Conservation (phyloP, 2,329 filamentous ascomycete genomes). For the Sarocladium strictum region DNA sequence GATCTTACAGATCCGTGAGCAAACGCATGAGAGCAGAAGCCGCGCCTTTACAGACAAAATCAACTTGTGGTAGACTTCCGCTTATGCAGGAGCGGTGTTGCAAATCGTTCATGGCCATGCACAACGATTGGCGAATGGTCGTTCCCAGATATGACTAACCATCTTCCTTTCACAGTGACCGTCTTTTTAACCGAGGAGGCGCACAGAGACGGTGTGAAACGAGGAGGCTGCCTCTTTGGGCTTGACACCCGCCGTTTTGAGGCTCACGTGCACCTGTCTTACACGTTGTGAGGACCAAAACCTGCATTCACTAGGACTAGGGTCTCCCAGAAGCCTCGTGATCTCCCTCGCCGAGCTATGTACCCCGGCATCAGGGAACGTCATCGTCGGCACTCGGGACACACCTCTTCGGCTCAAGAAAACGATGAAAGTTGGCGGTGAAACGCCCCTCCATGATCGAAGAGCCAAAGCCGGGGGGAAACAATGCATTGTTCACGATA, state of each 20-base stretch:
- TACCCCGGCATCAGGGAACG: not conserved
- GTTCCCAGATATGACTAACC: not conserved
- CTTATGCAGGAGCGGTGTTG: not conserved
- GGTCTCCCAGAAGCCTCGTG: conserved; percentile 1
- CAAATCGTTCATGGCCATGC: not conserved
- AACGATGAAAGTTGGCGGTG: not conserved
- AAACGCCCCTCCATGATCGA: not conserved
- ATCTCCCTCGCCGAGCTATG: not conserved
- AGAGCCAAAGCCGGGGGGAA: not conserved
- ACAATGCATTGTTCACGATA: not conserved
- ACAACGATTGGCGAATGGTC: not conserved
- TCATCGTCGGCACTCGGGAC: not conserved
- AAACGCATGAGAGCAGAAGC: too few species aligned
- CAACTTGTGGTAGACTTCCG: not conserved
- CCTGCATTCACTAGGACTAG: not conserved
- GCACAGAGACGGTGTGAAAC: not conserved
- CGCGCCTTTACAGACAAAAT: too few species aligned
- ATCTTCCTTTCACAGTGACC: not conserved
- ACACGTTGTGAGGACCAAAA: not conserved
- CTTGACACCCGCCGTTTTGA: not conserved
- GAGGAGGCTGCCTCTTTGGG: not conserved
- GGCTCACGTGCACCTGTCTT: not conserved
- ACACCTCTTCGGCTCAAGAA: conserved; percentile 1
- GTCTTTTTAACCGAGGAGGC: not conserved
- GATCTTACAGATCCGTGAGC: too few species aligned